phyloP scores from a whole-genome alignment of 495 filamentous ascomycete genomes.

The Penicillium macrosclerotiorum region DNA sequence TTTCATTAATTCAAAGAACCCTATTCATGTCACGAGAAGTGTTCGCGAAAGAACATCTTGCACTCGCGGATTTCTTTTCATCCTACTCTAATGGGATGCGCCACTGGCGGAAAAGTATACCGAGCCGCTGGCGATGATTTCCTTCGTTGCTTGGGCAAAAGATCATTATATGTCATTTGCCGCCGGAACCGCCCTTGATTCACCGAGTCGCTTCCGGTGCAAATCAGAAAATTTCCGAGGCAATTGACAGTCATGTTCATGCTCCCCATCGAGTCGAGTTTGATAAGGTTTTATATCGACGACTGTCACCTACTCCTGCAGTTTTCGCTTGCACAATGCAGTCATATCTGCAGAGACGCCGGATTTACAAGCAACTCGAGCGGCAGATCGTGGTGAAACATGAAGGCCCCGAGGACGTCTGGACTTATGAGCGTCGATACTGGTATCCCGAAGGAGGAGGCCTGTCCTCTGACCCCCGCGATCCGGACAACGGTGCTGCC shows the following conservation, averaged over 20 bases:
- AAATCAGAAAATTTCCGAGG: too few species aligned
- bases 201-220: too few species aligned
- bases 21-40: too few species aligned
- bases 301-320: not conserved
- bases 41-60: not conserved
- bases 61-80: not conserved
- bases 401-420: constrained; percentile 9
- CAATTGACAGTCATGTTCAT: too few species aligned
- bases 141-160: constrained; percentile 1
- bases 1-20: too few species aligned
- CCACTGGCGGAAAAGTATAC: constrained; percentile 14
- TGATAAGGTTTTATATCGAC: too few species aligned
- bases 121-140: constrained; percentile 1
- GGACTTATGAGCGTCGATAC: constrained; percentile 17
- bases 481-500: constrained; percentile 3
- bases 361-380: constrained; percentile 32
- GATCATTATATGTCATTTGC: constrained; percentile 5
- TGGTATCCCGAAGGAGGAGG: constrained; percentile 11
- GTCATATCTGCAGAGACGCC: constrained; percentile 33
- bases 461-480: constrained; percentile 4
- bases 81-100: not conserved
- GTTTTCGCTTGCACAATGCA: constrained; percentile 24
- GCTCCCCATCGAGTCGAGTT: too few species aligned
- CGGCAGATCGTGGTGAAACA: constrained; percentile 25
- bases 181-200: not conserved